phyloP scores from a whole-genome alignment of 1,284 basidiomycete genomes.

The Cystobasidium pallidum region DNA sequence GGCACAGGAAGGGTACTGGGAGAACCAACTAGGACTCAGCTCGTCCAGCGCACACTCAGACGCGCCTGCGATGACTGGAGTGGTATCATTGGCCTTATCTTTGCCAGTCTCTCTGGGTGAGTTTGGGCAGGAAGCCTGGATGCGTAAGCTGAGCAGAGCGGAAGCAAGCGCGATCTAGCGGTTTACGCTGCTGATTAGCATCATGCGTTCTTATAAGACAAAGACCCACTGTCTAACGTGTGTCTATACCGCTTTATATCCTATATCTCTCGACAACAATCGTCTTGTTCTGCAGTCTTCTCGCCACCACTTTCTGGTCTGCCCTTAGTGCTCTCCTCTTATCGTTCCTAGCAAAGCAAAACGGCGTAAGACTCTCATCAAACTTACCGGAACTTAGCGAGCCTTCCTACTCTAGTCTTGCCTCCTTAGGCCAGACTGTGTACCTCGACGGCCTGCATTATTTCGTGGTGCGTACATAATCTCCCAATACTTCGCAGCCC shows the following conservation, averaged over 20 bases:
- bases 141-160: neutral
- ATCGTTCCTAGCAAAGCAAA: conserved; percentile 1
- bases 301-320: conserved; percentile 32
- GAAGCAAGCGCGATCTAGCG: no score
- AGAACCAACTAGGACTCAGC: neutral
- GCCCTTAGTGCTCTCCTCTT: conserved; percentile 6
- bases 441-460: conserved; percentile 33
- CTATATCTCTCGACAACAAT: neutral
- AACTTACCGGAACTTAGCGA: neutral
- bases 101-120: conserved; percentile 22
- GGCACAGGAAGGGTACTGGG: conserved; percentile 16
- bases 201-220: no score
- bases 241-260: no score
- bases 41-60: conserved; percentile 4
- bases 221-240: no score
- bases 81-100: conserved; percentile 17
- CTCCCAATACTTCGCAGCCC: neutral
- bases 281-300: conserved; percentile 20
- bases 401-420: neutral
- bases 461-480: conserved; percentile 24
- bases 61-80: conserved; percentile 10
- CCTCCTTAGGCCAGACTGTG: conserved; percentile 28
- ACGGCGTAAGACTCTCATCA: neutral
- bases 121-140: neutral
- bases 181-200: no score